phyloP scores from a whole-genome alignment of 805 yeast species.

The Candida montana region DNA sequence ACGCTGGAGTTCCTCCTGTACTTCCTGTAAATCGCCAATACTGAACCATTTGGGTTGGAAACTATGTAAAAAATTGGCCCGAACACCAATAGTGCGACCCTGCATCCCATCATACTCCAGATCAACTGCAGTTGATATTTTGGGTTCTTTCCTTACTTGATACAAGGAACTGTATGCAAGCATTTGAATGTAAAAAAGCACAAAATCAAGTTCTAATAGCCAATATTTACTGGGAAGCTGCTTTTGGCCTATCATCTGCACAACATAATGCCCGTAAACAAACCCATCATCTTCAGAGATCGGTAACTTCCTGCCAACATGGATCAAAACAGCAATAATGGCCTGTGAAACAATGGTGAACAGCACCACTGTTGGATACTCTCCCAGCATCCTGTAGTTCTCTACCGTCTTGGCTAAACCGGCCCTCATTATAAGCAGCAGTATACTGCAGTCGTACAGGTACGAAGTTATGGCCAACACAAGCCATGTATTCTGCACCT shows the following conservation, averaged over 20 bases:
- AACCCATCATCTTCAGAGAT: constrained; percentile 20
- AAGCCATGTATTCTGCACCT: constrained; percentile 7
- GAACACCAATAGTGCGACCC: constrained; percentile 17
- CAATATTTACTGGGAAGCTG: constrained; percentile 15
- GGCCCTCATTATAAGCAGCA: constrained; percentile 14
- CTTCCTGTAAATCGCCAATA: constrained; percentile 11
- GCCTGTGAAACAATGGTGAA: background rate
- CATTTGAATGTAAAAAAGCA: constrained; percentile 17
- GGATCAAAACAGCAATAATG: constrained; percentile 6
- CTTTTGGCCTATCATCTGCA: constrained; percentile 22
- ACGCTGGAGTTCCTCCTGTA: constrained; percentile 10
- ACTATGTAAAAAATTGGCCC: constrained; percentile 10
- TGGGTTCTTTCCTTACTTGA: constrained; percentile 4
- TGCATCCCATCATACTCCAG: constrained; percentile 21
- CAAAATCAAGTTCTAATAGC: constrained; percentile 13
- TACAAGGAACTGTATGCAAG: constrained; percentile 13
- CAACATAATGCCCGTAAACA: constrained; percentile 23
- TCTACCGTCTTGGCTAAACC: constrained; percentile 10
- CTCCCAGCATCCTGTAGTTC: background rate
- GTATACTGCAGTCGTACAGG: constrained; percentile 24
- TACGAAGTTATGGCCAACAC: constrained; percentile 11
- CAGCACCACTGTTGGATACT: background rate
- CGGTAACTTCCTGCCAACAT: constrained; percentile 17
- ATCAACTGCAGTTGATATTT: background rate
- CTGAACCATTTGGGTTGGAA: constrained; percentile 12